Evolutionary conservation across 495 filamentous ascomycete species (phyloP).

Genomic region (Xylaria scruposa): DNA sequence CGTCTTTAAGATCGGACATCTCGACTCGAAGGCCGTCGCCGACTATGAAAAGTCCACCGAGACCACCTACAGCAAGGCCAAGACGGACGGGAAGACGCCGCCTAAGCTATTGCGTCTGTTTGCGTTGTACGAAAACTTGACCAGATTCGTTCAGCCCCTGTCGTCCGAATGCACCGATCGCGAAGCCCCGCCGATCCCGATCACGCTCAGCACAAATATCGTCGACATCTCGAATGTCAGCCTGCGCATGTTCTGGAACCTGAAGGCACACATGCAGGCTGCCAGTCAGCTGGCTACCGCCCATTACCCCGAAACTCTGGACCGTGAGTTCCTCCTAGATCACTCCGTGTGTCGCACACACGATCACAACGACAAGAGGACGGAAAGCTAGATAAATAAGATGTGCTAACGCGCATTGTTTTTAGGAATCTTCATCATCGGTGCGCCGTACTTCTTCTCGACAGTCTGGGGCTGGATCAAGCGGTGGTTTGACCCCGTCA

Average conservation of each 20-base stretch:
- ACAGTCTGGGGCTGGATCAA: conserved; percentile 97
- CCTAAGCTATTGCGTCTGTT: conserved; percentile 79
- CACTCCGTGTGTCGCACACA: not conserved
- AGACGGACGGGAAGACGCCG: conserved; percentile 65
- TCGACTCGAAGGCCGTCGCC: conserved; percentile 79
- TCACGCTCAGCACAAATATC: conserved; percentile 87
- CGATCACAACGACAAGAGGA: not conserved
- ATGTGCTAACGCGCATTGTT: conserved; percentile 20
- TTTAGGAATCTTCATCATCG: conserved; percentile 68
- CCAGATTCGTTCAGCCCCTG: conserved; percentile 84
- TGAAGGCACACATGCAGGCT: conserved; percentile 91
- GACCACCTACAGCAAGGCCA: conserved; percentile 59
- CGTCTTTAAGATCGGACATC: conserved; percentile 81
- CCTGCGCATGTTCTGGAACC: conserved; percentile 90
- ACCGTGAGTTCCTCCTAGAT: conserved; percentile 58
- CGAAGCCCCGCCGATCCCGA: conserved; percentile 73
- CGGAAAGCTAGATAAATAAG: not conserved
- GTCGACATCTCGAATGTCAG: conserved; percentile 86
- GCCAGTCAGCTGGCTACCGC: conserved; percentile 85
- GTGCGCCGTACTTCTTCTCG: conserved; percentile 88
- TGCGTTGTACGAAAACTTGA: conserved; percentile 87
- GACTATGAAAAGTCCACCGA: conserved; percentile 70
- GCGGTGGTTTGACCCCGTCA: conserved; percentile 93
- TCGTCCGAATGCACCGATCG: conserved; percentile 73
- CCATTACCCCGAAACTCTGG: conserved; percentile 90